Evolutionary conservation across 306 rosid genomes (phyloP), one percentile per base, ranked within the genome.

Genomic region (Leucaena leucocephala): DNA sequence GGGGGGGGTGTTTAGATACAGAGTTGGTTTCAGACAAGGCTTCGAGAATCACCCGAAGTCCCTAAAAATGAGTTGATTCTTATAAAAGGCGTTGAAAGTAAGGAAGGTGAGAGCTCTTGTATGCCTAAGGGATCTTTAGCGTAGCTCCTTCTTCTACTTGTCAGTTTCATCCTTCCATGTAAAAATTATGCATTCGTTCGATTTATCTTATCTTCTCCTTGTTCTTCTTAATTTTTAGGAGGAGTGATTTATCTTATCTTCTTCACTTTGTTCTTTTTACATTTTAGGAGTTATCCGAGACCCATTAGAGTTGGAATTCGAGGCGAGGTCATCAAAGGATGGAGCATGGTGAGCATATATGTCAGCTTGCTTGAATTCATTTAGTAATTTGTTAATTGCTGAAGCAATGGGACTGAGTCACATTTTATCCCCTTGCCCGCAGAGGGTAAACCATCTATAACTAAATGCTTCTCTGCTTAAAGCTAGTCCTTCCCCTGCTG

Each of bases 261-360:
- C n/a, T 68, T 62, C 40, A 49, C 40, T 12, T 49, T 59, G 40
- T 38, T 33, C 33, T 10, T 40, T 81, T 83, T 46, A 16, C 65
- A 75, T 14, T 84, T 86, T 78, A 79, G 99, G 88, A 73, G 85
- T 65, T 59, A 76, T 66, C 52, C 83, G 46, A 52, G 89, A 90
- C n/a, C 67, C 89, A 21, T 87, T 91, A 5, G 89, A 85, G 66
- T 80, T 92, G 87, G 99, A 93, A 83, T 96, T 96, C 61, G 99
- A 95, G 85, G 99, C 98, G 4, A 91, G 84, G 82, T 95, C 99
- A 57, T 82, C 98, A 65, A 95, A 93, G 83, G 98, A 95, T 72
- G 96, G 92, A 63, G 99, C 99, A 77, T 95, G 99, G 99, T 95
- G 87, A 80, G 89, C 67, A 21, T 71, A 59, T 70, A 72, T 22